phyloP scores from a whole-genome alignment of 2,329 filamentous ascomycete genomes.

The Podosphaera xanthii region DNA sequence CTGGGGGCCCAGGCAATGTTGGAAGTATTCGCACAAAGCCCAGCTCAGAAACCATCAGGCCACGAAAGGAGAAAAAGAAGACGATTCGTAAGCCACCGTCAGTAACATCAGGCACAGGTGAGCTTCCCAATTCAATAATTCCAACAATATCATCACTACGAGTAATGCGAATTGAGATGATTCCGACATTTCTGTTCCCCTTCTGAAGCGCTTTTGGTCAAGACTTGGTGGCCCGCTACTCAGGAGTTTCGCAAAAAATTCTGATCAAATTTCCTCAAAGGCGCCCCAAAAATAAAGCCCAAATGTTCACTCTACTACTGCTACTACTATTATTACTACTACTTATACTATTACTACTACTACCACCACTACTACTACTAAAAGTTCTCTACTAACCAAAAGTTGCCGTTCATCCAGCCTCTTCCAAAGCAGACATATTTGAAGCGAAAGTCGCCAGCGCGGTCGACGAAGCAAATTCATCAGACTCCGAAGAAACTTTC shows the following conservation, averaged over 20 bases:
- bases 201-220: constrained; percentile 10
- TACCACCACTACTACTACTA: constrained; percentile 8
- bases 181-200: constrained; percentile 4
- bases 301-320: constrained; percentile 9
- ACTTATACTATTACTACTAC: too few species aligned
- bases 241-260: constrained; percentile 11
- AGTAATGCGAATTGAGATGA: constrained; percentile 8
- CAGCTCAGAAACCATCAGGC: constrained; percentile 87
- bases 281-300: constrained; percentile 19
- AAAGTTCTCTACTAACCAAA: constrained; percentile 24
- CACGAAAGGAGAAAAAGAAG: constrained; percentile 82
- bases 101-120: constrained; percentile 51
- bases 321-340: too few species aligned
- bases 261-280: constrained; percentile 9
- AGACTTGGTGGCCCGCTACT: constrained; percentile 9
- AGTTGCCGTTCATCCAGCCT: constrained; percentile 29
- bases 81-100: constrained; percentile 48
- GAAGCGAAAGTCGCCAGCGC: constrained; percentile 91
- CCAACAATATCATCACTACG: constrained; percentile 20
- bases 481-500: constrained; percentile 94
- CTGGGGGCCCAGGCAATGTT: constrained; percentile 36
- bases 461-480: constrained; percentile 87
- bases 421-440: constrained; percentile 93
- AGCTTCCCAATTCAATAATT: constrained; percentile 20
- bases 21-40: constrained; percentile 66